These are phyloP conservation scores for Schoenoplectus tabernaemontani DNA, from an alignment of 202 grass and related monocot species.

Conservation along the genomic window DNA sequence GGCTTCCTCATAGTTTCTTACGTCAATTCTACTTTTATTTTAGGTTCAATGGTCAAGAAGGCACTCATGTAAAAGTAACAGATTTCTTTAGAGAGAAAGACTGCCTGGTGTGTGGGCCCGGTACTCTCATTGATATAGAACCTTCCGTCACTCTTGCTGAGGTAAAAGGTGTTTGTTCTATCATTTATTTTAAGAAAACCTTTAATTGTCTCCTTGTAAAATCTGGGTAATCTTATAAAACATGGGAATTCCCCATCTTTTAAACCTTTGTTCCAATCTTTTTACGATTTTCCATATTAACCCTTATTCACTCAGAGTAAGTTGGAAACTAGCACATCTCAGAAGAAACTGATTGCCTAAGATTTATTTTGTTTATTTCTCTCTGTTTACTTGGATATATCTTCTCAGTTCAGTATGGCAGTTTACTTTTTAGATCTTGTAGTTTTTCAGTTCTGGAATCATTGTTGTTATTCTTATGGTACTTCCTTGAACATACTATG, in stretches of 20 bases:
- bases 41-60: conserved; percentile 83
- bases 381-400: neutral
- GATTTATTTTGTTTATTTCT: neutral
- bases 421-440: neutral
- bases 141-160: conserved; percentile 52
- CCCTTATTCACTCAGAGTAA: neutral
- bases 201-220: neutral
- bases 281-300: neutral
- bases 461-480: neutral
- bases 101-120: conserved; percentile 87
- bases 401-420: neutral
- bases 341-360: neutral
- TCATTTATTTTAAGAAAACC: neutral
- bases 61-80: conserved; percentile 93
- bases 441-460: neutral
- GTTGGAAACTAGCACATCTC: neutral
- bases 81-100: conserved; percentile 84
- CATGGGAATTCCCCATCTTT: neutral
- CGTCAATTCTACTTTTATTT: neutral
- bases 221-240: neutral
- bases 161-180: conserved; percentile 29
- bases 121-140: conserved; percentile 64
- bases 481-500: neutral
- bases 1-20: neutral
- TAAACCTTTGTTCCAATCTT: neutral